phyloP scores from a whole-genome alignment of 768 basidiomycete genomes.

The Trichaptum fuscoviolaceum region DNA sequence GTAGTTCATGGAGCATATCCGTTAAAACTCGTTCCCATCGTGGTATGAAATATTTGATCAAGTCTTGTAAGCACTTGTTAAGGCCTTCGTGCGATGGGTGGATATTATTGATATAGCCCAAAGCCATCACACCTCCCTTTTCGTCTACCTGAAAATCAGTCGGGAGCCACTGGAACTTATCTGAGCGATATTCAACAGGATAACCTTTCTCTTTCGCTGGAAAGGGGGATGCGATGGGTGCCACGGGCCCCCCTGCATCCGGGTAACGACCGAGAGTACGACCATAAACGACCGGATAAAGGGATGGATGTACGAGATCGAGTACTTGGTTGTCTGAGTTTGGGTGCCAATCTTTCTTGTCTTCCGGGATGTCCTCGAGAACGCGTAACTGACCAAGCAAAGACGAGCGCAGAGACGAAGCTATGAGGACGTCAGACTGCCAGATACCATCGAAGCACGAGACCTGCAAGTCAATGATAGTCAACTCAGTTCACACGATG shows the following conservation, averaged over 20 bases:
- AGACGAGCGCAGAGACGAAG: conserved; percentile 7
- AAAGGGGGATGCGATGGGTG: background rate
- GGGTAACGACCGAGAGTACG: conserved; percentile 10
- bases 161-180: conserved; percentile 36
- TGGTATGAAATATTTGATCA: conserved; percentile 26
- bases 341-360: conserved; percentile 26
- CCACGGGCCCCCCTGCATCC: background rate
- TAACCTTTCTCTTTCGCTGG: background rate
- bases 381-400: conserved; percentile 9
- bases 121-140: conserved; percentile 9
- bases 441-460: conserved; percentile 16
- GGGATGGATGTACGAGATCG: conserved; percentile 23
- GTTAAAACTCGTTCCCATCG: conserved; percentile 25
- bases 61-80: conserved; percentile 7
- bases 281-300: conserved; percentile 21
- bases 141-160: conserved; percentile 25
- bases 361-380: conserved; percentile 20
- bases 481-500: no score
- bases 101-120: conserved; percentile 18
- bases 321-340: conserved; percentile 22
- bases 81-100: conserved; percentile 12
- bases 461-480: conserved; percentile 6
- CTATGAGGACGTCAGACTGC: conserved; percentile 18
- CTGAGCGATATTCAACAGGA: background rate
- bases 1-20: conserved; percentile 13